Evolutionary conservation across 1,139 yeast species (phyloP).

Genomic region (Saccharomyces hybrid): DNA sequence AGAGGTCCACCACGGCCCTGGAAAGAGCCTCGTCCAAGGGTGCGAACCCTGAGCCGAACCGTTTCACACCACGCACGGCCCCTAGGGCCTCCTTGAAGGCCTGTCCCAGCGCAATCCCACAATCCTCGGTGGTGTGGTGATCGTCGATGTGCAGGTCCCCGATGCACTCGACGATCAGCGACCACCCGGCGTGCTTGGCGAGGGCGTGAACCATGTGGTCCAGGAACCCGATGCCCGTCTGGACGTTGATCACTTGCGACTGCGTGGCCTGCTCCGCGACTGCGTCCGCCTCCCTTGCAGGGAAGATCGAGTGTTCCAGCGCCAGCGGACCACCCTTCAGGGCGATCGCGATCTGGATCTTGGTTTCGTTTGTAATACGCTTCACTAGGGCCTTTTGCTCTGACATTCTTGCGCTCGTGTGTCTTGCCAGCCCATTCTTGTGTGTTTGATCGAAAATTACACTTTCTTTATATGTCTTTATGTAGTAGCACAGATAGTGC

Average conservation of each 20-base stretch:
- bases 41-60: constrained; percentile 92
- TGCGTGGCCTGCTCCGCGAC: constrained; percentile 46
- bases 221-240: constrained; percentile 88
- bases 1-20: constrained; percentile 87
- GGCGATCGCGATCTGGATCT: constrained; percentile 75
- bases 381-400: constrained; percentile 47
- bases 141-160: constrained; percentile 96
- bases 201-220: constrained; percentile 97
- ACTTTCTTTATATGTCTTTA: background rate
- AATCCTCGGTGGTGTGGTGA: constrained; percentile 94
- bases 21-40: constrained; percentile 94
- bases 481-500: background rate
- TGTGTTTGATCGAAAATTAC: background rate
- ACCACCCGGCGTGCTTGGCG: constrained; percentile 97
- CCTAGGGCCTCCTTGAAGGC: constrained; percentile 90
- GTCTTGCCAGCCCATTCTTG: background rate
- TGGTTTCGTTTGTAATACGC: constrained; percentile 86
- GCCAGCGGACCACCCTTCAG: constrained; percentile 75
- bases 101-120: constrained; percentile 81
- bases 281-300: constrained; percentile 30
- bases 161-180: constrained; percentile 74
- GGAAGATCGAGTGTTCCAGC: constrained; percentile 47
- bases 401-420: constrained; percentile 6
- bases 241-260: constrained; percentile 67
- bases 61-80: constrained; percentile 77